These are phyloP conservation scores for Scenedesmus sp. DNA, from an alignment of 163 green algal genomes.

Conservation along the genomic window DNA sequence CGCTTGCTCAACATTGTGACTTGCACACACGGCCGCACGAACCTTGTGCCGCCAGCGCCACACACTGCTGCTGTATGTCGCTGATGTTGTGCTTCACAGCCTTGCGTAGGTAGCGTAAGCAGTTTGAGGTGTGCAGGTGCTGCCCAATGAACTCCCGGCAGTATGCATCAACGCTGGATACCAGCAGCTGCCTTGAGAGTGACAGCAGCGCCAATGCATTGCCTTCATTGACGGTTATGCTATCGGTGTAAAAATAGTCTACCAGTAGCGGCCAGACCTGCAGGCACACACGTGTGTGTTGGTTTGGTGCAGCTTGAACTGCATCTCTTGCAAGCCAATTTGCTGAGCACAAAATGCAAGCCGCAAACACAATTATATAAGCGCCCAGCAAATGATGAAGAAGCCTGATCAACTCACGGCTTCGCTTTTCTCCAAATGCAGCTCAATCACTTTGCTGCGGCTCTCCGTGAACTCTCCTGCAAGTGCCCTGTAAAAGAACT, in stretches of 20 bases:
- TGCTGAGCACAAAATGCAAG: no score
- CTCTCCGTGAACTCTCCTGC: conserved; percentile 37
- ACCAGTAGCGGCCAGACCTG: conserved; percentile 48
- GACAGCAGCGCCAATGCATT: conserved; percentile 43
- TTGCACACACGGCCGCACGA: background rate
- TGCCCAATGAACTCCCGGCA: conserved; percentile 33
- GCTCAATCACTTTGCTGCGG: conserved; percentile 38
- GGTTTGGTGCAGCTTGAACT: background rate
- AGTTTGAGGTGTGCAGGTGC: conserved; percentile 36
- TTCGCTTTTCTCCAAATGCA: conserved; percentile 48
- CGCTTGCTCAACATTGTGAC: background rate
- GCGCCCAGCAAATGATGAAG: background rate
- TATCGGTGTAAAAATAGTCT: conserved; percentile 52
- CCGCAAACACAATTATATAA: background rate
- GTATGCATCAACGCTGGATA: conserved; percentile 33
- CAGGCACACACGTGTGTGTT: background rate
- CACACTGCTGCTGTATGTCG: conserved; percentile 46
- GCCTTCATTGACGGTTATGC: conserved; percentile 21
- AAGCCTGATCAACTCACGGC: background rate
- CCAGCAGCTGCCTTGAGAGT: conserved; percentile 48
- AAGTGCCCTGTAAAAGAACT: conserved; percentile 38
- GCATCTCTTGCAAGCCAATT: background rate
- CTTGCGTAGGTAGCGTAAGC: conserved; percentile 37
- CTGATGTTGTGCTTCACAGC: conserved; percentile 45
- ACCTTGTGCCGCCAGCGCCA: conserved; percentile 49